Evolutionary conservation across 306 rosid genomes (phyloP), one percentile per base, ranked within the genome.

Genomic region (Trifolium fragiferum): DNA sequence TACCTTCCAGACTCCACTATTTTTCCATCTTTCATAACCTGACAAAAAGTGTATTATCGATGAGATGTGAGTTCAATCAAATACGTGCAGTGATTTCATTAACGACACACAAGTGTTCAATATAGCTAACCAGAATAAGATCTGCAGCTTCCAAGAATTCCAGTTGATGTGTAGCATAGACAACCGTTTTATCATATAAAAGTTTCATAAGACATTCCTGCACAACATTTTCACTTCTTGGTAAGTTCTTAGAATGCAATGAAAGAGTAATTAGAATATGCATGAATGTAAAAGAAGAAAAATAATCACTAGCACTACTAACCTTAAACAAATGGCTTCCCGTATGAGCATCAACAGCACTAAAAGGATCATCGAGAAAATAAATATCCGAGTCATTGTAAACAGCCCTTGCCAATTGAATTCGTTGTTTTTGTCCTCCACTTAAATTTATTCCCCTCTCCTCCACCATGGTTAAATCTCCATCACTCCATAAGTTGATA

Each of bases 271-370:
- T 71, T 53, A 63, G 37, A 70, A 51, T 33, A 15, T 32, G 55
- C 66, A 18, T 51, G 49, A 64, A 38, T 43, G 8, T 27, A 64
- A 70, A 25, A 49, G 58, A n/a, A 57, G 18, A 21, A 19, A 51
- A 55, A 13, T 18, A 70, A 57, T 12, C 15, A 58, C 13, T 18
- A 70, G 37, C 58, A 40, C 8, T 46, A 20, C 86, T 63, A 55
- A 82, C 98, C 96, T 91, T 80, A 78, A 91, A 93, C 83, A 93
- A 75, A 86, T 89, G 93, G 35, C 89, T 72, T 73, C 90, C 96
- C 0, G 98, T 93, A 79, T 86, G 96, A 46, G 96, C 97, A 78
- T 93, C 98, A 73, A 93, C 97, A 19, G 97, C 98, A 78, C 98
- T 93, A 70, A 93, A 89, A 83, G 98, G 98, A 37, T 93, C 98